Percentiles rank a stretch among this genome's conserved stretches.
These are phyloP conservation scores for Vitis hybrid DNA, from an alignment of 177 flowering plant genomes.

Conservation along the genomic window DNA sequence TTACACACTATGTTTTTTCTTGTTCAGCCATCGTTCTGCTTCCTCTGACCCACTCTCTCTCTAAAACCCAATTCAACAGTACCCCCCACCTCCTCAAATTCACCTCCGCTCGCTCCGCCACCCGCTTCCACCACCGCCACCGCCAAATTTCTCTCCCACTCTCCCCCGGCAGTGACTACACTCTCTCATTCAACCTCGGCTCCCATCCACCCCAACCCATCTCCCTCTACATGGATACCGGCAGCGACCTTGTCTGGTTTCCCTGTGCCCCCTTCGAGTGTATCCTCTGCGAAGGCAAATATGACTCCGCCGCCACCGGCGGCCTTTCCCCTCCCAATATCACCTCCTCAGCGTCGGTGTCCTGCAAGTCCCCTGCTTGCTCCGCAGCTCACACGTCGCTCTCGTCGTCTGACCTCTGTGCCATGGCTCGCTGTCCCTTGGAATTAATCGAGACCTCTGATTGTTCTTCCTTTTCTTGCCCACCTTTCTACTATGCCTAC, in stretches of 20 bases:
- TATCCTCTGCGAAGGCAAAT: slow-evolving; percentile 78
- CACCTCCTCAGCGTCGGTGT: slow-evolving; percentile 41
- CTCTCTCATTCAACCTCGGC: slow-evolving; percentile 61
- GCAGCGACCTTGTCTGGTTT: slow-evolving; percentile 92
- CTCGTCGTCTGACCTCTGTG: slow-evolving; percentile 78
- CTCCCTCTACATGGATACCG: slow-evolving; percentile 88
- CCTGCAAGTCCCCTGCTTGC: slow-evolving; percentile 68
- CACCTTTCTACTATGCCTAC: slow-evolving; percentile 82
- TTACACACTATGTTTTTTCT: slow-evolving; percentile 9
- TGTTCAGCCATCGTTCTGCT: slow-evolving; percentile 27
- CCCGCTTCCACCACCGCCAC: slow-evolving; percentile 46
- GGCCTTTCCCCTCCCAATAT: slow-evolving; percentile 25
- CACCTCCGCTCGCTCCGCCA: slow-evolving; percentile 57
- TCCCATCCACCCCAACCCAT: slow-evolving; percentile 38
- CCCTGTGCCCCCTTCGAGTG: slow-evolving; percentile 89
- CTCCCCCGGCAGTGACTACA: slow-evolving; percentile 83
- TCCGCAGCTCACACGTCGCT: slow-evolving; percentile 69
- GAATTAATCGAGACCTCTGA: slow-evolving; percentile 66
- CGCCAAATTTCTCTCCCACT: slow-evolving; percentile 74
- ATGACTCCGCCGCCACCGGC: slow-evolving; percentile 13
- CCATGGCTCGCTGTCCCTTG: slow-evolving; percentile 67
- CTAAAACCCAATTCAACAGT: slow-evolving; percentile 39
- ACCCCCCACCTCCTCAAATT: slow-evolving; percentile 77
- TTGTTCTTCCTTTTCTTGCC: slow-evolving; percentile 62
- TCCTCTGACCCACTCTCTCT: slow-evolving; percentile 71